Percentiles rank a stretch among this genome's conserved stretches.
These are phyloP conservation scores for Aspergillus alliaceus DNA, from an alignment of 2,329 filamentous ascomycete species.

Conservation along the genomic window DNA sequence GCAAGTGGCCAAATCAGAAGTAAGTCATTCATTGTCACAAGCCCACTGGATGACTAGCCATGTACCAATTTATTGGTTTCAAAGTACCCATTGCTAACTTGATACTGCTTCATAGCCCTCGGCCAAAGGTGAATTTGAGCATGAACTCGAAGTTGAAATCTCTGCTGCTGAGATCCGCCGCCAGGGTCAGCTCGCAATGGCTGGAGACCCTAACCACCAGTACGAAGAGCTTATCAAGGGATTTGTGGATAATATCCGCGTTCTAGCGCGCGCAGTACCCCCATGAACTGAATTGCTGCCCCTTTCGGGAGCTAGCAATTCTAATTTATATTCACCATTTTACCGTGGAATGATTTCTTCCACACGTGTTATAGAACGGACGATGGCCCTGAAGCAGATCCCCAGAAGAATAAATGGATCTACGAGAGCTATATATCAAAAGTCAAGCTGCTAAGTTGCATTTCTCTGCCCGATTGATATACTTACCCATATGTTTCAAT, in stretches of 20 bases:
- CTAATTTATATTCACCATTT: not conserved
- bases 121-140: slow-evolving; percentile 43
- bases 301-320: not conserved
- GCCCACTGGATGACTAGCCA: not conserved
- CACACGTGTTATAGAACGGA: not conserved
- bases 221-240: slow-evolving; percentile 50
- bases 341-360: not conserved
- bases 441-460: not conserved
- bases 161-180: slow-evolving; percentile 46
- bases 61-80: not conserved
- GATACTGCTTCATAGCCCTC: slow-evolving; percentile 24
- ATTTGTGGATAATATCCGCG: slow-evolving; percentile 50
- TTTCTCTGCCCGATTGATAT: not conserved
- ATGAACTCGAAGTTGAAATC: slow-evolving; percentile 52
- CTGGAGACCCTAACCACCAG: slow-evolving; percentile 39
- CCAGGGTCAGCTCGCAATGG: slow-evolving; percentile 43
- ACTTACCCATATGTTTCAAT: slow-evolving; percentile 1
- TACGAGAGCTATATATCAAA: not conserved
- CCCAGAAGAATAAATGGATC: not conserved
- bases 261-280: slow-evolving; percentile 45
- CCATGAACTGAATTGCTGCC: slow-evolving; percentile 18
- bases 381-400: not conserved
- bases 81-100: not conserved
- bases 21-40: slow-evolving; percentile 22
- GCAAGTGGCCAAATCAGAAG: slow-evolving; percentile 67